Evolutionary conservation across 2,329 filamentous ascomycete species (phyloP).

Genomic region (Aspergillus pseudoglaucus): DNA sequence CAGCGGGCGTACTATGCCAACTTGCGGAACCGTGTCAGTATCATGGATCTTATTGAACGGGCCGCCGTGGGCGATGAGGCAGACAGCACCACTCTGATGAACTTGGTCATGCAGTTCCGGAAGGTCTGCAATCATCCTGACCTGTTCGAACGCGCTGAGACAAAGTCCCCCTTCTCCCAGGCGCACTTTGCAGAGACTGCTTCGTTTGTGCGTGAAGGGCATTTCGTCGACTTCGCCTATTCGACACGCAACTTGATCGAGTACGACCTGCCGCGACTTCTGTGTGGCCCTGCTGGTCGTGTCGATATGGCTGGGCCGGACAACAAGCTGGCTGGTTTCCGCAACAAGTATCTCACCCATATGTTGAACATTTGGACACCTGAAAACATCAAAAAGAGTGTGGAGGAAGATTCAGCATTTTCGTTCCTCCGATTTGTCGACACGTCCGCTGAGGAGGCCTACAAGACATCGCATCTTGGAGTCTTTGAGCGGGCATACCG

Average conservation of each 20-base stretch:
- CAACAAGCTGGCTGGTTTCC: constrained; percentile 73
- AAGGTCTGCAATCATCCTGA: constrained; percentile 99
- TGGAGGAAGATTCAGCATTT: constrained; percentile 60
- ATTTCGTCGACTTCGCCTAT: constrained; percentile 72
- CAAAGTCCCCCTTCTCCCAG: constrained; percentile 74
- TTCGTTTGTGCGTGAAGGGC: constrained; percentile 86
- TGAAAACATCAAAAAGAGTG: constrained; percentile 64
- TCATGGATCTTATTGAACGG: constrained; percentile 98
- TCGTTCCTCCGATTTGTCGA: constrained; percentile 88
- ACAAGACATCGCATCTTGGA: constrained; percentile 60
- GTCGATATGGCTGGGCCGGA: constrained; percentile 65
- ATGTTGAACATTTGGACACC: constrained; percentile 88
- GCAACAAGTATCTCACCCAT: constrained; percentile 66
- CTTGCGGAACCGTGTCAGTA: constrained; percentile 92
- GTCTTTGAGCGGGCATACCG: constrained; percentile 68
- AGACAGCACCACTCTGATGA: constrained; percentile 95
- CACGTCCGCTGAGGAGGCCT: constrained; percentile 65
- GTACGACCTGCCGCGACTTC: constrained; percentile 70
- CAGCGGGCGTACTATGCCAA: constrained; percentile 91
- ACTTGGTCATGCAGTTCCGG: constrained; percentile 98
- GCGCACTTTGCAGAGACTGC: constrained; percentile 91
- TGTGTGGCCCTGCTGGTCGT: constrained; percentile 76
- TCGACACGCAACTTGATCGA: constrained; percentile 82
- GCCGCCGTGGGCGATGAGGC: constrained; percentile 88
- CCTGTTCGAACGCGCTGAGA: constrained; percentile 90